phyloP scores from a whole-genome alignment of 2,329 filamentous ascomycete genomes.

The Ceratocystis cacaofunesta region DNA sequence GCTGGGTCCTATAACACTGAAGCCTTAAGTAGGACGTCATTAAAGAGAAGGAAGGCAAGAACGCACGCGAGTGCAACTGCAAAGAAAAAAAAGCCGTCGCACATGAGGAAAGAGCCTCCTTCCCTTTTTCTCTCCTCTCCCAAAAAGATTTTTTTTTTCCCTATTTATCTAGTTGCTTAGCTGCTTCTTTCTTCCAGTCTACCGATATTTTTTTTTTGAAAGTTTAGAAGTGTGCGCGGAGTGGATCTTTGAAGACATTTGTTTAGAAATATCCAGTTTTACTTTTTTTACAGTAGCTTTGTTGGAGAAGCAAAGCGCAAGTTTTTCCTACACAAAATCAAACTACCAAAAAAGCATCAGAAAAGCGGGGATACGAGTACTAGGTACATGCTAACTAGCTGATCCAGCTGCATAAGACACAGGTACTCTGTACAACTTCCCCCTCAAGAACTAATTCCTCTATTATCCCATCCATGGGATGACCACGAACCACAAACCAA shows the following conservation, averaged over 20 bases:
- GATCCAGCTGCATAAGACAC: neutral
- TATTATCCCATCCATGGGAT: neutral
- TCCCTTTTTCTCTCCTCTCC: neutral
- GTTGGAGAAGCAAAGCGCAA: neutral
- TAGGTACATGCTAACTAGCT: neutral
- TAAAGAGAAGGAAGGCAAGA: neutral
- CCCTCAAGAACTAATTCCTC: neutral
- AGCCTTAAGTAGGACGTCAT: neutral
- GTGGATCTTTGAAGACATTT: too few relatives aligned
- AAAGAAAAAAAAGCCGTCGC: neutral
- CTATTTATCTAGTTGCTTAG: too few relatives aligned
- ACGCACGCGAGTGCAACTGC: neutral
- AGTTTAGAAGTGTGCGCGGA: too few relatives aligned
- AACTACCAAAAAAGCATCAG: neutral
- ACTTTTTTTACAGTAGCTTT: neutral
- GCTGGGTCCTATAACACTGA: neutral
- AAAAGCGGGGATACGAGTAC: neutral
- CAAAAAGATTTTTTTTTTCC: too few relatives aligned
- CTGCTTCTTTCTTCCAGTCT: too few relatives aligned
- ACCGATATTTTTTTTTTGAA: too few relatives aligned
- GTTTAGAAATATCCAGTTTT: too few relatives aligned
- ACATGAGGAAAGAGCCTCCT: constrained; percentile 1
- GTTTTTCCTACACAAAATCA: neutral
- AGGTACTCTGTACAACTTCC: constrained; percentile 1
- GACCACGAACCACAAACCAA: neutral